Evolutionary conservation across 805 yeast species (phyloP).

Genomic region (Candida andamanensis): DNA sequence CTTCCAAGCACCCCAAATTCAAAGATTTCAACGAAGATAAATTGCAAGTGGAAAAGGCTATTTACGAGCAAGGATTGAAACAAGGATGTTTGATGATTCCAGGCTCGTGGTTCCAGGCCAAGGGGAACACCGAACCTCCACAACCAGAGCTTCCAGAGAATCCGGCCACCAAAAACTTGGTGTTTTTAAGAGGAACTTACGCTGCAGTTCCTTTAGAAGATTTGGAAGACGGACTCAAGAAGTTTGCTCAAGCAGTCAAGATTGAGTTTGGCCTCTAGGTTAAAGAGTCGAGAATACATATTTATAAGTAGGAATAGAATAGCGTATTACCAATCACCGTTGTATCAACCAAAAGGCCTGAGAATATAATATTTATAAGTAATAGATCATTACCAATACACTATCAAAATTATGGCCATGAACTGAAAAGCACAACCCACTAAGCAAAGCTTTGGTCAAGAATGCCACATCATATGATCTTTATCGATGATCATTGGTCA

Average conservation of each 20-base stretch:
- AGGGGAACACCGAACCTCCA: slow-evolving; percentile 53
- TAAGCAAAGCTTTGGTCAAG: no score
- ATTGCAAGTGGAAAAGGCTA: slow-evolving; percentile 54
- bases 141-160: slow-evolving; percentile 44
- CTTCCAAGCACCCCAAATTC: slow-evolving; percentile 75
- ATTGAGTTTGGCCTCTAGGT: slow-evolving; percentile 49
- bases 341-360: no score
- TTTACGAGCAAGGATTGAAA: slow-evolving; percentile 57
- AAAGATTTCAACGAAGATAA: slow-evolving; percentile 56
- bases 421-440: no score
- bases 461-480: no score
- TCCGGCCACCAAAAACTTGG: slow-evolving; percentile 36
- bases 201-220: slow-evolving; percentile 76
- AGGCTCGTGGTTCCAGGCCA: slow-evolving; percentile 72
- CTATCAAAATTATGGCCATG: no score
- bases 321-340: no score
- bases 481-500: no score
- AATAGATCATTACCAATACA: no score
- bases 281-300: no score
- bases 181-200: slow-evolving; percentile 83
- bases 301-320: no score
- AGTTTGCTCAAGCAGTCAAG: slow-evolving; percentile 60
- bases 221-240: slow-evolving; percentile 56
- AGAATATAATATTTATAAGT: no score
- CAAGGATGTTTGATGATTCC: slow-evolving; percentile 72